Base-by-base conservation (phyloP, 768 basidiomycete species). In the Thelephora ganbajun region DNA sequence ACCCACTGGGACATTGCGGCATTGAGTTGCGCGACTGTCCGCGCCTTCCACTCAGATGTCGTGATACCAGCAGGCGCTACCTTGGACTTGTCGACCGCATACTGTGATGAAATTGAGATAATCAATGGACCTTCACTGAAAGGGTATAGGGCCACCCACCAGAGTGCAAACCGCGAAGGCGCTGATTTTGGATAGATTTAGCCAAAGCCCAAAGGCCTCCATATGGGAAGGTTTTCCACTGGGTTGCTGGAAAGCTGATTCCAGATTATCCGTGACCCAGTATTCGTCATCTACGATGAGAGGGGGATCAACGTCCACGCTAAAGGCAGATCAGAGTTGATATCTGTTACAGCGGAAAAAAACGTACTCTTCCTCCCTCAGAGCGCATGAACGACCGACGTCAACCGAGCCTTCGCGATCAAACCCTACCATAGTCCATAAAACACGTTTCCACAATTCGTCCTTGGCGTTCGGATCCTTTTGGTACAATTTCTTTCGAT, bases 331-430 rank as follows among this genome's bases (percentile, higher is more conserved):
- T 46, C n/a, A 33, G 20, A 20, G 57, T 54, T 61, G 64, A 50
- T 41, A 2, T 16, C 20, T 46, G 14, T 18, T 13, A 13, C 3
- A 16, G 12, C 12, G 18, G 14, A 3, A 35, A 13, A 20, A 33
- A 9, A 50, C 58, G 63, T 51, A 84, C 81, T 84, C 82, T 66
- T 83, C 82, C 57, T 83, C 78, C 22, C 70, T 70, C 33, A 75
- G 59, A 33, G 69, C 68, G 49, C 72, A 76, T 12, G 76, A 65
- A 22, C 82, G 66, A 13, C 83, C 83, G 35, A 80, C 59, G 22
- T 61, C 59, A 33, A 70, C 69, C 43, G 75, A 75, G 16, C 67
- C 67, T 33, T 77, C 59, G 35, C 79, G 73, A 53, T 85, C 83
- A 45, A 76, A 69, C 5, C 72, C 66, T 11, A 80, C 67, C 5